These are phyloP conservation scores for Sonneratia alba DNA, from an alignment of 345 rosid genomes.

Conservation along the genomic window DNA sequence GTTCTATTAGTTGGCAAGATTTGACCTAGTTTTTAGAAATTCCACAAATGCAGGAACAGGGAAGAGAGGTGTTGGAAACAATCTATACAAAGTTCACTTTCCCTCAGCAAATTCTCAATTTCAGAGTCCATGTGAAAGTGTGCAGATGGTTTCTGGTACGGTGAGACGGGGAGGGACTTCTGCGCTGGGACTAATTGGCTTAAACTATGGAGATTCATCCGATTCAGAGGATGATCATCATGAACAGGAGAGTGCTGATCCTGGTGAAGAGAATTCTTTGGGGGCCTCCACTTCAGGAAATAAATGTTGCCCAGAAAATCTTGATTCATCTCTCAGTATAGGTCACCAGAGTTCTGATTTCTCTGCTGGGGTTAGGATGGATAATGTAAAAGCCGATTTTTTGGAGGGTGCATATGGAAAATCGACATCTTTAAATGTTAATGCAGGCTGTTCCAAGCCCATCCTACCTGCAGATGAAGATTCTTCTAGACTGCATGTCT, in stretches of 20 bases:
- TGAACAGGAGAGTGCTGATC: conserved; percentile 25
- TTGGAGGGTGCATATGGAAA: conserved; percentile 17
- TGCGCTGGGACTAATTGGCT: conserved; percentile 76
- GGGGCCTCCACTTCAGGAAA: conserved; percentile 17
- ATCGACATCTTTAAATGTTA: conserved; percentile 17
- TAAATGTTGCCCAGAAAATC: conserved; percentile 5
- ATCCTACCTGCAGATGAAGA: conserved; percentile 35
- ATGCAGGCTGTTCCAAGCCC: conserved; percentile 1
- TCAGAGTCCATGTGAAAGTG: conserved; percentile 24
- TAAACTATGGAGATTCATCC: conserved; percentile 76
- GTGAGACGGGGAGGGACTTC: conserved; percentile 24
- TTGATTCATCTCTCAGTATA: conserved; percentile 10
- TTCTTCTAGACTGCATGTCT: conserved; percentile 74
- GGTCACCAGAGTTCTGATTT: conserved; percentile 22
- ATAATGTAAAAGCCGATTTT: conserved; percentile 24
- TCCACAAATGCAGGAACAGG: conserved; percentile 28
- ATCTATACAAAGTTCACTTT: conserved; percentile 39
- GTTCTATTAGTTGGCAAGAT: background rate
- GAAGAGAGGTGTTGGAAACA: conserved; percentile 22
- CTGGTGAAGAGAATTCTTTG: conserved; percentile 19
- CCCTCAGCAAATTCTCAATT: conserved; percentile 25
- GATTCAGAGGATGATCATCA: conserved; percentile 72
- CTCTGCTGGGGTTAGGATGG: conserved; percentile 22
- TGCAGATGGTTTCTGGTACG: conserved; percentile 22
- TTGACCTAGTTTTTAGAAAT: background rate